Evolutionary conservation across 2,329 filamentous ascomycete species (phyloP).

Genomic region (Intubia oerlemansii): DNA sequence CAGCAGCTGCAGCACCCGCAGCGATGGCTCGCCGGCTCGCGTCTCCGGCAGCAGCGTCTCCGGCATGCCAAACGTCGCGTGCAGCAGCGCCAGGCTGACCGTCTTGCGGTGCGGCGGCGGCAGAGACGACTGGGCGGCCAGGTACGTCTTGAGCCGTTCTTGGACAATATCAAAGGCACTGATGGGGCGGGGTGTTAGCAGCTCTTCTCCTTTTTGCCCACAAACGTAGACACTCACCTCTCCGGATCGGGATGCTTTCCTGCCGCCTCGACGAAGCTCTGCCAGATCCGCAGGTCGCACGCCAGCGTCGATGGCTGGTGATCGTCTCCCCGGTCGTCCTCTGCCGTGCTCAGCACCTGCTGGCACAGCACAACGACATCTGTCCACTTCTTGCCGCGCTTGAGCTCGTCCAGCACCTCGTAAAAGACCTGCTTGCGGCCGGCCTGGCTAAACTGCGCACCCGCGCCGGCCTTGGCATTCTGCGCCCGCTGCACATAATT

Average conservation of each 20-base stretch:
- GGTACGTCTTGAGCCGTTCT: constrained; percentile 10
- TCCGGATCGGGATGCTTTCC: constrained; percentile 10
- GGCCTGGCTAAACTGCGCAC: constrained; percentile 21
- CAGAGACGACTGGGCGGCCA: constrained; percentile 10
- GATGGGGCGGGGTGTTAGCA: too few species aligned
- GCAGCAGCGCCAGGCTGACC: constrained; percentile 13
- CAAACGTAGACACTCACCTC: too few species aligned
- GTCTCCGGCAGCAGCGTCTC: constrained; percentile 6
- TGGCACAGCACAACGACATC: constrained; percentile 21
- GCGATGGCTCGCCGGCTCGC: too few species aligned
- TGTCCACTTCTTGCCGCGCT: constrained; percentile 19
- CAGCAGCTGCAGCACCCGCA: constrained; percentile 13
- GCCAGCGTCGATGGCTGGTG: constrained; percentile 20
- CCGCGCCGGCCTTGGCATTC: constrained; percentile 19
- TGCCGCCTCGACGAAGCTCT: constrained; percentile 13
- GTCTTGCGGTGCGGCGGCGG: constrained; percentile 16
- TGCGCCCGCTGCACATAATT: constrained; percentile 19
- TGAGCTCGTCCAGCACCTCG: constrained; percentile 18
- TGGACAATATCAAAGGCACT: constrained; percentile 12
- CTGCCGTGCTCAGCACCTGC: constrained; percentile 20
- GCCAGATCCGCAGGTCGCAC: constrained; percentile 20
- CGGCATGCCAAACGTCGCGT: constrained; percentile 12
- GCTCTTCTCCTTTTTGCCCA: too few species aligned
- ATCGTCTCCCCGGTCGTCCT: too few species aligned
- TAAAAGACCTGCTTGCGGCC: constrained; percentile 25